Base-by-base conservation (phyloP, 179 eudicot genomes). In the Carnegiea gigantea region DNA sequence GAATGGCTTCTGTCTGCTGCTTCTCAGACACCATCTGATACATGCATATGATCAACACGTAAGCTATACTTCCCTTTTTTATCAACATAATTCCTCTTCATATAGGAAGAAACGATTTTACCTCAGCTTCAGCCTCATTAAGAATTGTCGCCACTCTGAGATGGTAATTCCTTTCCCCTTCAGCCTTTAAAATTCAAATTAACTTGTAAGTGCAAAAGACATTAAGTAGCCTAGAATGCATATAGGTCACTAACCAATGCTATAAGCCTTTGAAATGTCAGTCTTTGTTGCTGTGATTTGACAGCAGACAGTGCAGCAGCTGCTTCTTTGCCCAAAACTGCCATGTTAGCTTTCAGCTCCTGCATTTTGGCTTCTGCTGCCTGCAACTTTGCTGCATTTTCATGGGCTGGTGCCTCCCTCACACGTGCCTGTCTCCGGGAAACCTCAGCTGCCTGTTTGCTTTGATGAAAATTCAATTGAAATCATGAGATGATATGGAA, bases 261-360 rank as follows among this genome's bases (percentile, higher is more conserved):
- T 62, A 93, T 92, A 81, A 95, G 92, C 87, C 99, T 89, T 91
- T 95, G 99, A 87, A 91, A 94, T 21, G 98, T 95, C 74, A 95
- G 83, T 87, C 93, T 94, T 88, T 94, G 95, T 83, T 95, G 98
- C 83, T 95, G 99, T 21, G 99, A 89, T 80, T 94, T 98, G 57
- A 92, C 95, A 71, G 98, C 91, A 83, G 98, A 91, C 84, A 95
- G 85, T 64, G 99, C 98, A 80, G 94, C 90, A 53, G 93, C 80
- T 79, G 99, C 98, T 90, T 95, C 99, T 87, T 94, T 95, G 71
- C 98, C 99, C 57, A 94, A 88, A 74, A 95, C 92, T 75, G 98
- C 97, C 99, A 95, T 95, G 86, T 90, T 95, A 30, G 98, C 95
- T 89, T 92, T 95, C 33, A 95, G 78, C 83, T 95, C 99, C 73